These are phyloP conservation scores for Macrotyloma uniflorum DNA, from an alignment of 306 rosid genomes.

Conservation along the genomic window DNA sequence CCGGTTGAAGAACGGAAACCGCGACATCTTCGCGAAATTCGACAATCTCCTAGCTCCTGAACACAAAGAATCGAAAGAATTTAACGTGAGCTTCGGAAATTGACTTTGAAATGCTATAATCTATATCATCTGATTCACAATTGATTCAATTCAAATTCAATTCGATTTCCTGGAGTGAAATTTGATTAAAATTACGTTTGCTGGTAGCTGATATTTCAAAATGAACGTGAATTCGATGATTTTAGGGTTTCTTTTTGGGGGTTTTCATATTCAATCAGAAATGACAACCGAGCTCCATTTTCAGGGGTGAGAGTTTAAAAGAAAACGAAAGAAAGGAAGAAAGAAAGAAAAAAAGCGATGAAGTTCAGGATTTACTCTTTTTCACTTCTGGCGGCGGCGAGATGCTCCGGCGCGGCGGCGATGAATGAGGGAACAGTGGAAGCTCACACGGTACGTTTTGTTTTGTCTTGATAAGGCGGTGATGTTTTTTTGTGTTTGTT, in stretches of 20 bases:
- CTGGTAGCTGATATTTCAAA: background rate
- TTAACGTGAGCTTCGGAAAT: background rate
- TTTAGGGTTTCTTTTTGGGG: background rate
- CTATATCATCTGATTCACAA: background rate
- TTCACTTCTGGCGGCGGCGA: slow-evolving; percentile 29
- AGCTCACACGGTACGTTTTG: no score
- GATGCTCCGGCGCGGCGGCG: slow-evolving; percentile 5
- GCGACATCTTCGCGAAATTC: slow-evolving; percentile 51
- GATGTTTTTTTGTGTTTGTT: background rate
- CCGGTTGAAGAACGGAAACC: slow-evolving; percentile 72
- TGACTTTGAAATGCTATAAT: background rate
- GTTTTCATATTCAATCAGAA: background rate
- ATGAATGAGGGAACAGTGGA: background rate
- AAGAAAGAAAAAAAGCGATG: background rate
- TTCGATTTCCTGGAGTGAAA: background rate
- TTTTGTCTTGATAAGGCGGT: background rate
- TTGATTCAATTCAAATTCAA: background rate
- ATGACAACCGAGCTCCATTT: slow-evolving; percentile 8
- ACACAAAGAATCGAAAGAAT: background rate
- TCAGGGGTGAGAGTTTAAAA: background rate
- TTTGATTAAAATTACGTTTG: background rate
- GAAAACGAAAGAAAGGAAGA: background rate
- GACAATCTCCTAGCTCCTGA: slow-evolving; percentile 49
- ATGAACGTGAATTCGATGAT: background rate
- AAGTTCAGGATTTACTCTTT: background rate